Conservation (phyloP, 352 stramenopile genomes). For the Phytophthora multivora region DNA sequence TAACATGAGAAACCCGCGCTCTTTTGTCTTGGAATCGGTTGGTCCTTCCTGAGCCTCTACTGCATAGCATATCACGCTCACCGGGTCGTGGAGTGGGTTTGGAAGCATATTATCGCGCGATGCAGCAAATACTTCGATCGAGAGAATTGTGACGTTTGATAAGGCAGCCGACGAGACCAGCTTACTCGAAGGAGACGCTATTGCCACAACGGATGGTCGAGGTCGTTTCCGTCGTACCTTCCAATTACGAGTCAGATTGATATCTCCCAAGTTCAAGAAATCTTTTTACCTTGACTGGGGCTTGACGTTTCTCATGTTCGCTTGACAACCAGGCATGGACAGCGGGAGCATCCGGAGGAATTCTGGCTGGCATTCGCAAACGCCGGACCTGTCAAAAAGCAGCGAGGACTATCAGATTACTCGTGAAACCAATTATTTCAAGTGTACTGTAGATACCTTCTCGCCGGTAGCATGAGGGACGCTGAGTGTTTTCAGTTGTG, state of each 20-base stretch:
- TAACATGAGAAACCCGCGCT: conserved; percentile 55
- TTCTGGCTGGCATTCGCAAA: conserved; percentile 42
- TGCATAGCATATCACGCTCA: conserved; percentile 68
- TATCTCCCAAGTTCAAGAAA: too few species aligned
- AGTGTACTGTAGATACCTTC: conserved; percentile 21
- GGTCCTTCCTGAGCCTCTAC: conserved; percentile 79
- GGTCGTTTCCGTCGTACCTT: conserved; percentile 30
- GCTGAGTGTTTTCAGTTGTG: conserved; percentile 13
- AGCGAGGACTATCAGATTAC: background rate
- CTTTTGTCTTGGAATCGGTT: conserved; percentile 51
- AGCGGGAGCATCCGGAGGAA: conserved; percentile 38
- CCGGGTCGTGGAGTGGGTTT: conserved; percentile 68
- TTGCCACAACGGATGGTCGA: conserved; percentile 20
- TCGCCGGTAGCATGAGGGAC: background rate
- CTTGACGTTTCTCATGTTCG: conserved; percentile 3
- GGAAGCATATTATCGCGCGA: conserved; percentile 66
- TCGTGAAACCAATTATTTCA: background rate
- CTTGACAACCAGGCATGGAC: conserved; percentile 44
- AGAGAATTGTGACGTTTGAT: conserved; percentile 83
- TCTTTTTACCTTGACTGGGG: conserved; percentile 29
- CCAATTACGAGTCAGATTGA: too few species aligned
- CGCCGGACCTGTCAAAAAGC: conserved; percentile 31
- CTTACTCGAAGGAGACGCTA: conserved; percentile 25
- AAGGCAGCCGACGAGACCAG: conserved; percentile 30
- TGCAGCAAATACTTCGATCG: conserved; percentile 71